A percentile compares a stretch with the other conserved stretches of the same genome.
Conservation (phyloP, 805 yeast genomes). For the Cyberlindnera amylophila region DNA sequence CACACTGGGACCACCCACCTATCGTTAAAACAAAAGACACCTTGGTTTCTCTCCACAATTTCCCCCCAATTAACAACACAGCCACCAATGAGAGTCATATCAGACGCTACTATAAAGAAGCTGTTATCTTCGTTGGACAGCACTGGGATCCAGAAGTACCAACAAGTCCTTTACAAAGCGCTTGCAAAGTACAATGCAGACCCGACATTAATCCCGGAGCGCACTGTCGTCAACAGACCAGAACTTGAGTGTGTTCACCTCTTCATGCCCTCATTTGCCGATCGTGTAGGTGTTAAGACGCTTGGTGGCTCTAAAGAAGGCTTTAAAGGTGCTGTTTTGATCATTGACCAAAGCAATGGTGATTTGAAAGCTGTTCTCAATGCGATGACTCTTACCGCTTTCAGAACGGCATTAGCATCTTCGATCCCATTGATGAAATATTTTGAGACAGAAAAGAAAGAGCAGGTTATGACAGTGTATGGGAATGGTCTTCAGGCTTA, state of each 20-base stretch:
- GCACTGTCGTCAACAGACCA: conserved; percentile 43
- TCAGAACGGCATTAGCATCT: conserved; percentile 61
- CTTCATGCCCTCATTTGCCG: conserved; percentile 64
- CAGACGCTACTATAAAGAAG: background rate
- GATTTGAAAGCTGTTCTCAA: conserved; percentile 49
- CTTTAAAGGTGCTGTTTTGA: conserved; percentile 52
- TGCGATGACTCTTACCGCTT: conserved; percentile 59
- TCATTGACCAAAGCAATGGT: conserved; percentile 50
- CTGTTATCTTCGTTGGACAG: background rate
- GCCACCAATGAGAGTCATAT: background rate
- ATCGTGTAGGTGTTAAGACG: conserved; percentile 55
- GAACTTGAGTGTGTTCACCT: conserved; percentile 42
- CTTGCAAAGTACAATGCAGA: conserved; percentile 39
- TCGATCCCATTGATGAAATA: conserved; percentile 42
- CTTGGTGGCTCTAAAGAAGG: conserved; percentile 56
- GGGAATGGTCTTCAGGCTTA: conserved; percentile 64
- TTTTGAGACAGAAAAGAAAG: conserved; percentile 24
- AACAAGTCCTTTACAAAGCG: conserved; percentile 34
- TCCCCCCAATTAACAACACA: background rate
- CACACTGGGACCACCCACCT: too few species aligned
- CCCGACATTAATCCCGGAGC: conserved; percentile 48
- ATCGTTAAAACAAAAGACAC: too few species aligned
- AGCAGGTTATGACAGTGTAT: conserved; percentile 36
- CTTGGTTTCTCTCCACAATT: too few species aligned
- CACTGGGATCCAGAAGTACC: conserved; percentile 32